phyloP scores from a whole-genome alignment of 1,284 basidiomycete genomes.

The Crepidotus sp. region DNA sequence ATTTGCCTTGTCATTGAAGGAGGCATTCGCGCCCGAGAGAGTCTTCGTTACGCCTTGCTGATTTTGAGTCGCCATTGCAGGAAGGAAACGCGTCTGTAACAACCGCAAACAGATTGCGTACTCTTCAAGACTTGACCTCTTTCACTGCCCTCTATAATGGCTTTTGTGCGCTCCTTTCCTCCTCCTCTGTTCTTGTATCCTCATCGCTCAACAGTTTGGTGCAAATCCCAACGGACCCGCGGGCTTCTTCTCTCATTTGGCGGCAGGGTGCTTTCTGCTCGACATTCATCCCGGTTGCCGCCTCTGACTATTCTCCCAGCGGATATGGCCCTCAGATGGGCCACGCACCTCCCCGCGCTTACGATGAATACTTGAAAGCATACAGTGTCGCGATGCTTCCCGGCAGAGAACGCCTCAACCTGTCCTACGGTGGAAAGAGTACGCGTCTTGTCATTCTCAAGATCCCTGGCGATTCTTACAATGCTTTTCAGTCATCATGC shows the following conservation, averaged over 20 bases:
- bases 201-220: constrained; percentile 36
- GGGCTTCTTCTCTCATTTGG: constrained; percentile 55
- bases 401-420: constrained; percentile 72
- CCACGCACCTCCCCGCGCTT: constrained; percentile 51
- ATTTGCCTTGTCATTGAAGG: constrained; percentile 76
- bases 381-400: constrained; percentile 84
- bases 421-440: constrained; percentile 98
- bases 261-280: constrained; percentile 26
- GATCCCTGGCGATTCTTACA: constrained; percentile 27
- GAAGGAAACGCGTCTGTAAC: constrained; percentile 1
- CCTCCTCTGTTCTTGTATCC: constrained; percentile 3
- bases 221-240: constrained; percentile 42
- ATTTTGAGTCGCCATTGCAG: constrained; percentile 12
- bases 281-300: background rate
- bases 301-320: constrained; percentile 20
- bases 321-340: constrained; percentile 38
- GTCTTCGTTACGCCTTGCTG: constrained; percentile 21
- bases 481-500: constrained; percentile 73
- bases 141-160: constrained; percentile 34
- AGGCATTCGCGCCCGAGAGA: constrained; percentile 52
- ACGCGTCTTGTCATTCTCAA: constrained; percentile 27
- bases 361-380: constrained; percentile 77
- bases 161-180: constrained; percentile 42
- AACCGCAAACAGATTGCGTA: constrained; percentile 15
- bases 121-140: constrained; percentile 3